Conservation (phyloP, 2,329 filamentous ascomycete species). For the Colletotrichum higginsianum region DNA sequence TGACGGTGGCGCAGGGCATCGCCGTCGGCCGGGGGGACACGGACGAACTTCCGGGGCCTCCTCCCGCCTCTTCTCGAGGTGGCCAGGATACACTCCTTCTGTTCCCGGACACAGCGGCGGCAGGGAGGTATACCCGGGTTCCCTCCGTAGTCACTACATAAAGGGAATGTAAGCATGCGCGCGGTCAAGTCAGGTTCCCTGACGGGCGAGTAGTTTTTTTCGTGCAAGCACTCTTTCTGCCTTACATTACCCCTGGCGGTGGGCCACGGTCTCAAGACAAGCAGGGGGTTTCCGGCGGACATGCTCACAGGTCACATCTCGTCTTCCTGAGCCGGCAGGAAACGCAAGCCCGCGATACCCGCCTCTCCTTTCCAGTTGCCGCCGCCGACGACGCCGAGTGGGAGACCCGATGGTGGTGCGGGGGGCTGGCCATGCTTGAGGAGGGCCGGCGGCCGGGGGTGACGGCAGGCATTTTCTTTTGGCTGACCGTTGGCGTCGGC, state of each 20-base stretch:
- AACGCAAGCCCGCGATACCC: constrained; percentile 51
- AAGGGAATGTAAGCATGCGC: constrained; percentile 12
- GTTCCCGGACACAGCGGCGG: constrained; percentile 55
- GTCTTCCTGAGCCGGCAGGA: constrained; percentile 52
- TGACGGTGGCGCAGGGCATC: constrained; percentile 10
- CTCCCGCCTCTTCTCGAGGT: constrained; percentile 57
- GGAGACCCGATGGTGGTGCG: constrained; percentile 23
- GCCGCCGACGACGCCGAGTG: constrained; percentile 24
- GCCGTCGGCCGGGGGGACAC: constrained; percentile 6
- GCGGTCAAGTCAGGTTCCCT: background rate
- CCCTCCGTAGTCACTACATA: constrained; percentile 51
- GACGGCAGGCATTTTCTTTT: constrained; percentile 28
- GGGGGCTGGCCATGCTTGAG: constrained; percentile 4
- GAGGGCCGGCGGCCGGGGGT: constrained; percentile 16
- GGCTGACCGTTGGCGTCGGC: background rate
- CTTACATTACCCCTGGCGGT: background rate
- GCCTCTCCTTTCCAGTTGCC: constrained; percentile 46
- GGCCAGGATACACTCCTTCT: constrained; percentile 57
- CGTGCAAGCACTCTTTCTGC: constrained; percentile 6
- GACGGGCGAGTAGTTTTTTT: too few species aligned
- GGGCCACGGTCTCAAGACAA: constrained; percentile 17
- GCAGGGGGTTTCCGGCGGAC: constrained; percentile 17
- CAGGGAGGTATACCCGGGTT: constrained; percentile 55
- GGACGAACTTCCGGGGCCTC: constrained; percentile 47
- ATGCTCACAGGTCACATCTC: constrained; percentile 51